phyloP scores from a whole-genome alignment of 1,284 basidiomycete genomes.

The Leccinum colubrinum region DNA sequence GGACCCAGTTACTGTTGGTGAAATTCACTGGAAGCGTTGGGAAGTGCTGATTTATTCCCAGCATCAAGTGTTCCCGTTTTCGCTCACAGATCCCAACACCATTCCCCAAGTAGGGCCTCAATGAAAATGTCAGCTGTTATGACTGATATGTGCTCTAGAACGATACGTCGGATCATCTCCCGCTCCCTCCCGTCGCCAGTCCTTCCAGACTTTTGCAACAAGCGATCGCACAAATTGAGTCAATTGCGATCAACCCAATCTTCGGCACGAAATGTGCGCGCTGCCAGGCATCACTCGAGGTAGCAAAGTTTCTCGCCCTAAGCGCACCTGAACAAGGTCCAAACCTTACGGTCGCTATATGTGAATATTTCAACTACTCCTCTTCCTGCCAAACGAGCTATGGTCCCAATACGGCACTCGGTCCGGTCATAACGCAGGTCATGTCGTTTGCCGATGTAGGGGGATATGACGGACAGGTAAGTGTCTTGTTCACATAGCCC shows the following conservation, averaged over 20 bases:
- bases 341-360: slow-evolving; percentile 54
- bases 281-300: slow-evolving; percentile 61
- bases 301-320: slow-evolving; percentile 65
- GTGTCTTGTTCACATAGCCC: slow-evolving; percentile 16
- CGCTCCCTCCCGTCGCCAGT: slow-evolving; percentile 55
- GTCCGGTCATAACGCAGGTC: slow-evolving; percentile 65
- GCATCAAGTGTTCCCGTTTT: slow-evolving; percentile 55
- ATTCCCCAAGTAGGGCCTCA: slow-evolving; percentile 43
- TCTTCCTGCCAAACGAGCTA: slow-evolving; percentile 50
- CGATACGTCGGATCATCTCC: slow-evolving; percentile 61
- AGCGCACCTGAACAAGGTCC: slow-evolving; percentile 66
- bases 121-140: neutral
- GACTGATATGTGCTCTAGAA: slow-evolving; percentile 32
- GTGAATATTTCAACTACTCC: slow-evolving; percentile 57
- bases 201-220: slow-evolving; percentile 43
- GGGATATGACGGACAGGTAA: slow-evolving; percentile 68
- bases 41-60: slow-evolving; percentile 23
- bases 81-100: slow-evolving; percentile 56
- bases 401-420: slow-evolving; percentile 45
- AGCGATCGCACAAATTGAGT: slow-evolving; percentile 54
- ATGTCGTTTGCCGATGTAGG: slow-evolving; percentile 63
- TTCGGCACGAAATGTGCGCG: slow-evolving; percentile 55
- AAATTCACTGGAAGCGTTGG: neutral
- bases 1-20: slow-evolving; percentile 58
- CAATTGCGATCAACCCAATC: slow-evolving; percentile 48